Base-by-base conservation (phyloP, 2,329 filamentous ascomycete species). In the Epichloe hybrida region DNA sequence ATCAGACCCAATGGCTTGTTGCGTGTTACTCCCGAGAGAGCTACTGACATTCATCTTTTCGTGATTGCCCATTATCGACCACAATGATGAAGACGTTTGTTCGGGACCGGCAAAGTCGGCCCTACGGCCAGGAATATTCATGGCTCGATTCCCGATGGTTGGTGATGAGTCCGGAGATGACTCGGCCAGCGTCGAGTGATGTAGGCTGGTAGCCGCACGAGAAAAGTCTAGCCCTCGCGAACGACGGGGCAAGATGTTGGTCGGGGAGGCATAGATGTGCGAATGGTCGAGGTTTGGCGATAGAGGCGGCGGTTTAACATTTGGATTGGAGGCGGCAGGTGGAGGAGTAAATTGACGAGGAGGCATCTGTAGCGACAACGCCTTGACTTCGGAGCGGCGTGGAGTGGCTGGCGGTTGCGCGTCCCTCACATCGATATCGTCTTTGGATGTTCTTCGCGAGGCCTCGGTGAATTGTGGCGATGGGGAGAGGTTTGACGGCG, bases 171-270 rank as follows among this genome's bases (percentile, higher is more conserved):
- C 89, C 3, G 90, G 89, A 5, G 87, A 93, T 1, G 87, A 86
- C 58, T 95, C 88, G 51, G 91, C 90, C 8, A 97, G 77, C 0
- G 87, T 97, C 15, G 91, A 96, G 67, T 97, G 93, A 68, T 97
- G 93, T 21, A 98, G 75, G 63, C 90, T 95, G 11, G 91, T 96
- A 55, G 88, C 93, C 11, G 90, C 90, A 58, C 91, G 80, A 40
- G 91, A 91, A 67, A 95, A 97, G 69, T 97, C 91, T 54, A 96
- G 74, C 43, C 91, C 91, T 51, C 91, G 81, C 34, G 90, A 96
- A 54, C 90, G 83, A 56, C 91, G 81, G 17, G 91, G 91, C 7
- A 97, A 76, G 45, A 95, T 86, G 50, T 90, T 94, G 23, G 86
- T 84, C 2, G 90, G 89, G 2, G 88, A 91, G 41, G 86, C 85